These are phyloP conservation scores for Sedum album DNA, from an alignment of 164 flowering plant genomes.

Conservation along the genomic window DNA sequence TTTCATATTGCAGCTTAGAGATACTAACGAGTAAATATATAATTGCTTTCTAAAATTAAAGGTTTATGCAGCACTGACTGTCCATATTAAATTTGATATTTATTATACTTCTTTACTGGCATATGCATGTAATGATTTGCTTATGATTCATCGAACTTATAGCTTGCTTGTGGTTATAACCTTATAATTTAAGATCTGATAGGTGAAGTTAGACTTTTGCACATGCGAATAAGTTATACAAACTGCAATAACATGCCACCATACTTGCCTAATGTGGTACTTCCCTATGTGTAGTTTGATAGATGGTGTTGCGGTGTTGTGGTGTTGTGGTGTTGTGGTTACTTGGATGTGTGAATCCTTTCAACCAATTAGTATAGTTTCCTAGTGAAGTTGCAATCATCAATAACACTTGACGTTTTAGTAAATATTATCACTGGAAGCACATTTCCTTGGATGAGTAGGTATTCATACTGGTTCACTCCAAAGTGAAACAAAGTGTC, in stretches of 20 bases:
- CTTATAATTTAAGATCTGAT: not conserved
- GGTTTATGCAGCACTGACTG: not conserved
- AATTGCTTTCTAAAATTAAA: not conserved
- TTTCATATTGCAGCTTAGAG: not conserved
- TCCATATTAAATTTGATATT: not conserved
- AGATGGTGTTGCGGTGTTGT: not conserved
- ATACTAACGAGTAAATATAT: too few relatives aligned
- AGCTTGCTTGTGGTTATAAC: not conserved
- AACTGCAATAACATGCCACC: not conserved
- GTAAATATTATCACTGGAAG: not conserved
- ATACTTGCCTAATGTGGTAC: not conserved
- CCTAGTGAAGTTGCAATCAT: not conserved
- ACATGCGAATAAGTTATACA: not conserved
- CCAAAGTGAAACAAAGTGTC: not conserved
- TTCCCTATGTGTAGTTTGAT: not conserved
- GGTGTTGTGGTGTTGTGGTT: too few relatives aligned
- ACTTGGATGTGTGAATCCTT: not conserved
- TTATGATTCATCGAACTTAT: not conserved
- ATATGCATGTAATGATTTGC: not conserved
- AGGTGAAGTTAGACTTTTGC: not conserved
- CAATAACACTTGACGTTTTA: not conserved
- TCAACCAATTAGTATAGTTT: not conserved
- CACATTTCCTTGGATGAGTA: constrained; percentile 14
- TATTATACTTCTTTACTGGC: not conserved
- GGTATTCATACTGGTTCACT: constrained; percentile 69